These are phyloP conservation scores for Syzygium aromaticum DNA, from an alignment of 345 rosid species.

Conservation along the genomic window DNA sequence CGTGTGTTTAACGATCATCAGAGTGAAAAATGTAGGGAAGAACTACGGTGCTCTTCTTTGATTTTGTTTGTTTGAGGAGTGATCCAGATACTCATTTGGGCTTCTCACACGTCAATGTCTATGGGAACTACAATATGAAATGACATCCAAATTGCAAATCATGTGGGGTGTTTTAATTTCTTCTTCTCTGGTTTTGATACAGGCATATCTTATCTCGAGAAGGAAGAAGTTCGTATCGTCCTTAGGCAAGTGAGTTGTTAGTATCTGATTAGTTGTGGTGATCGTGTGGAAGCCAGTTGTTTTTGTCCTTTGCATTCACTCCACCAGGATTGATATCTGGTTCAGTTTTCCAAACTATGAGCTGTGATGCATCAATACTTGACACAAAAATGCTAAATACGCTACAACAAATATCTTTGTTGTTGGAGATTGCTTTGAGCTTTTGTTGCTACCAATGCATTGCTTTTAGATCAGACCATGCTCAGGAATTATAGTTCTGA, in stretches of 20 bases:
- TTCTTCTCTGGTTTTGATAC: conserved; percentile 1
- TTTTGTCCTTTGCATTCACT: neutral
- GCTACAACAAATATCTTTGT: neutral
- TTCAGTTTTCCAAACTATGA: neutral
- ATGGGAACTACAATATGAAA: neutral
- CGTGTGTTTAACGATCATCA: conserved; percentile 14
- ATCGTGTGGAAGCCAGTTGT: neutral
- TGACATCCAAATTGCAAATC: neutral
- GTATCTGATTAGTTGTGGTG: neutral
- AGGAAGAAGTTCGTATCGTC: conserved; percentile 88
- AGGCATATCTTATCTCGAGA: conserved; percentile 85
- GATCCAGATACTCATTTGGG: neutral
- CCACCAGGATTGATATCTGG: neutral
- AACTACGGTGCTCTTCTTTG: neutral
- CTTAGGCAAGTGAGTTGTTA: conserved; percentile 62
- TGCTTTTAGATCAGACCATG: neutral
- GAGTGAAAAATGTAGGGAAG: neutral
- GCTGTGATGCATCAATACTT: neutral
- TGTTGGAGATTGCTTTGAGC: neutral
- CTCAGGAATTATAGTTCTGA: neutral
- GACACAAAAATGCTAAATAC: neutral
- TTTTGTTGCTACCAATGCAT: neutral
- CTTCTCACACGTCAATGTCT: neutral
- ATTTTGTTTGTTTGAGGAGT: neutral
- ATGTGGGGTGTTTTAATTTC: neutral